Evolutionary conservation across 148 eudicot genomes (phyloP), one percentile per base, ranked within the genome.

Genomic region (Vaccinium myrtillus): DNA sequence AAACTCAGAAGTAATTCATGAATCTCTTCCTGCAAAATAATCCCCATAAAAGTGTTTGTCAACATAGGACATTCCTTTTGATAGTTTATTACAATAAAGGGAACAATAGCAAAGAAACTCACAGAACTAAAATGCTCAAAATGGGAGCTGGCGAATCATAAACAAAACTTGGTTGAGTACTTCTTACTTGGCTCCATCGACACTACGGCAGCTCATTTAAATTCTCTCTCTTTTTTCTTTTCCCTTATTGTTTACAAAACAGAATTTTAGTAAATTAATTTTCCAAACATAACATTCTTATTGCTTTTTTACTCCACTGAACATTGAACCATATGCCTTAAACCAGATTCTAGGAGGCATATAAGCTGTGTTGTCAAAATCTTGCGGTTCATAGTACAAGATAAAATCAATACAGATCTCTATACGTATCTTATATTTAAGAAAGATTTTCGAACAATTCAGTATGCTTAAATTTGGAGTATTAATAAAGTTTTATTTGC

Each of bases 1-100:
- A 97, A 97, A 87, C 96, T 94, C 89, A 97, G 83, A 58, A 97
- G 94, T 91, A 97, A 81, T 86, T 95, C 93, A 84, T 97, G 99
- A 83, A 97, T 97, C 88, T 97, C 99, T 87, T 97, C 98, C 96
- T 91, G 89, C 87, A 83, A n/a, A 87, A 87, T 39, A 79, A 81
- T 6, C 75, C 46, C 27, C 25, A 58, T 4, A 19, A 85, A 80
- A 30, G 76, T 5, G 14, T 43, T 12, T 76, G 19, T 55, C 48
- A 2, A 12, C 8, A 13, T 73, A 36, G 36, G 27, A 76, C 21
- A 82, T 49, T 59, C 43, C 80, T 1, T 55, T 61, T 21, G 23
- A 25, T 30, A 77, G 73, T 30, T 32, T 4, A 13, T 6, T 6
- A 77, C n/a, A 12, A 27, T 2, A 12, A 4, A 43, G 48, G 55